A percentile compares a stretch with the other conserved stretches of the same genome.
Conservation (phyloP, 2,329 filamentous ascomycete genomes). For the Curvularia sp. region DNA sequence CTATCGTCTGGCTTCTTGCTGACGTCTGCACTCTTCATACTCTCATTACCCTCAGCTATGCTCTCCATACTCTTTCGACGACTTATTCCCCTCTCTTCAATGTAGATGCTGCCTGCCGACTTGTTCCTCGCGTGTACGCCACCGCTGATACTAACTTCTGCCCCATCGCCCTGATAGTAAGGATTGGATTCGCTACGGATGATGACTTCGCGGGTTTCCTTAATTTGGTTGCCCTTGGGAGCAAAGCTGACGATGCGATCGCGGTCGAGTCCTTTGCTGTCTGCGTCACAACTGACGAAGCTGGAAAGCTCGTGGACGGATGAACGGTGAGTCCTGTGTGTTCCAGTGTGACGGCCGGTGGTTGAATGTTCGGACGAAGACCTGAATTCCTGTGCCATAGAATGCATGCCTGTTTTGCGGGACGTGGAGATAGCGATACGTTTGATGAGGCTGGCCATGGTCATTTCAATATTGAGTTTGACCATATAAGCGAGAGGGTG, state of each 20-base stretch:
- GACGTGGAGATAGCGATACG: constrained; percentile 45
- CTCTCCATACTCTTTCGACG: constrained; percentile 34
- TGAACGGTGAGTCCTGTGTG: constrained; percentile 16
- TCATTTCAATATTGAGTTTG: constrained; percentile 62
- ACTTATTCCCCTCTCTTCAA: constrained; percentile 16
- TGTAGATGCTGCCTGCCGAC: constrained; percentile 12
- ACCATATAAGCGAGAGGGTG: constrained; percentile 59
- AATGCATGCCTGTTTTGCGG: constrained; percentile 36
- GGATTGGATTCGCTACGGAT: constrained; percentile 36
- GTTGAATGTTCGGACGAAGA: constrained; percentile 36
- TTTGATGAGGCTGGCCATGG: constrained; percentile 59
- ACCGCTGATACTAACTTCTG: constrained; percentile 21
- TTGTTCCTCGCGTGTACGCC: constrained; percentile 11
- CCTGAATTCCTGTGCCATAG: constrained; percentile 40
- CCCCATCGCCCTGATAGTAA: constrained; percentile 18
- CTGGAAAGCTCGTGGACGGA: constrained; percentile 38
- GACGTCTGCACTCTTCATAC: constrained; percentile 27
- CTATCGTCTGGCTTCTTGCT: constrained; percentile 28
- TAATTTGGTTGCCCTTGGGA: constrained; percentile 40
- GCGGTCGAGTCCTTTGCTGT: constrained; percentile 15
- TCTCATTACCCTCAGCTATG: constrained; percentile 33
- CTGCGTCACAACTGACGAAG: constrained; percentile 29
- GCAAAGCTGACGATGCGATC: constrained; percentile 30
- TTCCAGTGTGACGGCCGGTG: constrained; percentile 13
- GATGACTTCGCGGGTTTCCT: constrained; percentile 39